A percentile compares a stretch with the other conserved stretches of the same genome.
Evolutionary conservation across 345 rosid species (phyloP).

Genomic region (Carallia pectinifolia): DNA sequence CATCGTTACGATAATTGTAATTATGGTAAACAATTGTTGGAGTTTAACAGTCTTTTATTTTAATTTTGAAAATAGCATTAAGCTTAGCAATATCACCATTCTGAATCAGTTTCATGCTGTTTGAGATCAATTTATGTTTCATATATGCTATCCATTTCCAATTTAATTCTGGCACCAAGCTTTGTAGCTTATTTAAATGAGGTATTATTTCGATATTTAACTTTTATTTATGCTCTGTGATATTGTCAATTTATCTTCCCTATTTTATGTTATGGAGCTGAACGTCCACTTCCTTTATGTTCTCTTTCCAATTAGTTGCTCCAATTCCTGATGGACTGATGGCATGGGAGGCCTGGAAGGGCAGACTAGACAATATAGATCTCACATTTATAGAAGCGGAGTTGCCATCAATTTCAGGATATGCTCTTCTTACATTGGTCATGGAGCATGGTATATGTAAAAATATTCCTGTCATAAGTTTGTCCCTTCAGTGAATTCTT

Average conservation of each 20-base stretch:
- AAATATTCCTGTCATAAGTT: constrained; percentile 85
- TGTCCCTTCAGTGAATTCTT: constrained; percentile 16
- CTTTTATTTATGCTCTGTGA: not conserved
- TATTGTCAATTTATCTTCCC: not conserved
- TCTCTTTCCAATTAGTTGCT: constrained; percentile 39
- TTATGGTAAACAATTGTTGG: no score
- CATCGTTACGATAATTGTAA: no score
- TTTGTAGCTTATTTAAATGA: not conserved
- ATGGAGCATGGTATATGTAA: constrained; percentile 72
- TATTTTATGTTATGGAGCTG: not conserved
- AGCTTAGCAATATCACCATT: no score
- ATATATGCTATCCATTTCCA: no score
- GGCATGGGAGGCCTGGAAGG: constrained; percentile 73
- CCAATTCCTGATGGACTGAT: constrained; percentile 75
- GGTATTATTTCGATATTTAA: not conserved
- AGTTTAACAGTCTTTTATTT: no score
- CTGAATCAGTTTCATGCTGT: no score
- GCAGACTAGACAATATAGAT: constrained; percentile 47
- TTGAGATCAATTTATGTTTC: no score
- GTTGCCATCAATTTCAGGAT: constrained; percentile 63
- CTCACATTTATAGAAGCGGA: constrained; percentile 71
- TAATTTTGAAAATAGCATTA: no score
- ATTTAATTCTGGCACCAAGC: no score
- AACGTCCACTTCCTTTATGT: not conserved
- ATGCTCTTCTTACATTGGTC: constrained; percentile 22